Evolutionary conservation across 129 eudicot genomes (phyloP).

Genomic region (Solidago caesia): DNA sequence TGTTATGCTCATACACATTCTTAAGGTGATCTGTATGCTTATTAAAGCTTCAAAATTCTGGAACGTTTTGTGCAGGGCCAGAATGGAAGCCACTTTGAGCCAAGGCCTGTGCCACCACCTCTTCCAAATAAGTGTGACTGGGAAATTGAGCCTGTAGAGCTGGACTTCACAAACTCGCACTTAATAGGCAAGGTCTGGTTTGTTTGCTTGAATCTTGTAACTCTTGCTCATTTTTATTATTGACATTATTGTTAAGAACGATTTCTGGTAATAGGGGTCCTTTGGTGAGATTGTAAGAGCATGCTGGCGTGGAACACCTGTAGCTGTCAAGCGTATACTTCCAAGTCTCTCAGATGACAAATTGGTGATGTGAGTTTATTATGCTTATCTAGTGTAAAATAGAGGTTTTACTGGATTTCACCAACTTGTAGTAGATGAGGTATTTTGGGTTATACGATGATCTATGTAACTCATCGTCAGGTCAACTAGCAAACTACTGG

Average conservation of each 20-base stretch:
- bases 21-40: constrained; percentile 3
- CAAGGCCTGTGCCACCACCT: constrained; percentile 94
- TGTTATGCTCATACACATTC: not conserved
- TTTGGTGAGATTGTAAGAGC: constrained; percentile 96
- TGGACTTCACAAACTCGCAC: constrained; percentile 75
- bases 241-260: constrained; percentile 13
- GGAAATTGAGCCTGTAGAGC: constrained; percentile 92
- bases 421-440: not conserved
- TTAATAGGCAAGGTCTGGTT: constrained; percentile 82
- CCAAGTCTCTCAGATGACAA: constrained; percentile 96
- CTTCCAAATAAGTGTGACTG: constrained; percentile 93
- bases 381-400: not conserved
- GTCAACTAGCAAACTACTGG: constrained; percentile 19
- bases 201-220: constrained; percentile 20
- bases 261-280: constrained; percentile 64
- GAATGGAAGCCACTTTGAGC: constrained; percentile 98
- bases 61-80: constrained; percentile 66
- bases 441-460: not conserved
- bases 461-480: not conserved
- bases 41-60: constrained; percentile 15
- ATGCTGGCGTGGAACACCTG: constrained; percentile 98
- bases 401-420: not conserved
- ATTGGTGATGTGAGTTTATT: constrained; percentile 68
- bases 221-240: not conserved
- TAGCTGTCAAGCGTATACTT: constrained; percentile 95